These are phyloP conservation scores for Ampelocalamus luodianensis DNA, from an alignment of 176 grass and related monocot genomes.

Conservation along the genomic window DNA sequence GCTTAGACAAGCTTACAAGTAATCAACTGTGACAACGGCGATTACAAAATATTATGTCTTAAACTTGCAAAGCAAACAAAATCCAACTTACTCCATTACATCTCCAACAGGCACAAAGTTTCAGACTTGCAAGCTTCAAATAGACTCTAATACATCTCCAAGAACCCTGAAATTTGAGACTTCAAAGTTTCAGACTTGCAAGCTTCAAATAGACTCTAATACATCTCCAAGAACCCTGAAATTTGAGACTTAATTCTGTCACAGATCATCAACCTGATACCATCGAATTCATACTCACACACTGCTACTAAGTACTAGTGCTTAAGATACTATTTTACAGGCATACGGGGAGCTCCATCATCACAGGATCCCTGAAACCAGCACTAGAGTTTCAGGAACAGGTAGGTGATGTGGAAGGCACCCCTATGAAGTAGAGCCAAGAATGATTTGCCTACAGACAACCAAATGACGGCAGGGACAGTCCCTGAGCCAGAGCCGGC, in stretches of 20 bases:
- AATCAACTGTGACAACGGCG: background rate
- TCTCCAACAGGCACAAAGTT: background rate
- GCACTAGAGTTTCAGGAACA: conserved; percentile 39
- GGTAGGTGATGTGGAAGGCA: conserved; percentile 46
- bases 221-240: conserved; percentile 18
- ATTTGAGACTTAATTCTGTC: conserved; percentile 37
- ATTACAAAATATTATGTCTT: background rate
- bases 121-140: conserved; percentile 6
- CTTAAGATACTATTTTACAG: conserved; percentile 44
- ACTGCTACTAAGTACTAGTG: conserved; percentile 2
- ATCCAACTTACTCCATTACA: background rate
- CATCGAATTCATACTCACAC: conserved; percentile 4
- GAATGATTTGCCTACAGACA: conserved; percentile 98
- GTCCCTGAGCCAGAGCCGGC: conserved; percentile 40
- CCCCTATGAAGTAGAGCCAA: conserved; percentile 81
- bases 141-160: conserved; percentile 22
- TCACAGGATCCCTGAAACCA: conserved; percentile 50
- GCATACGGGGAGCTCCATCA: conserved; percentile 43
- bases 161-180: no score
- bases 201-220: conserved; percentile 16
- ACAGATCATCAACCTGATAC: conserved; percentile 16
- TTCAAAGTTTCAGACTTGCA: conserved; percentile 1
- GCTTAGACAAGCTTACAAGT: conserved; percentile 1
- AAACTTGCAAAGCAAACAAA: conserved; percentile 4
- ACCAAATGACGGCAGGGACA: conserved; percentile 28